These are phyloP conservation scores for Boletales sp. DNA, from an alignment of 768 basidiomycete genomes.

Conservation along the genomic window DNA sequence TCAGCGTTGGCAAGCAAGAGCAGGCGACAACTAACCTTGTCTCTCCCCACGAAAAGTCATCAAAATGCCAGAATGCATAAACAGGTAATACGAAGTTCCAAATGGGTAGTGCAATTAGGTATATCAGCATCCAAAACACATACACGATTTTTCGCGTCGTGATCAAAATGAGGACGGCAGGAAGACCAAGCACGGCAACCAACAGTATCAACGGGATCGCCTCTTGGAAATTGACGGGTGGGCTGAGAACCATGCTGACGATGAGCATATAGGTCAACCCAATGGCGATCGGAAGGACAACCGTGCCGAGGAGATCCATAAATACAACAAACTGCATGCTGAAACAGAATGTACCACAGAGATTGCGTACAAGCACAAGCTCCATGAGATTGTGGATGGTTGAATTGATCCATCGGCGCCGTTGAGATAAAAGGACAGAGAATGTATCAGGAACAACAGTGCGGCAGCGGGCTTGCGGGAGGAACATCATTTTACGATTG, in stretches of 20 bases:
- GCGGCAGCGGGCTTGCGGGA: slow-evolving; percentile 91
- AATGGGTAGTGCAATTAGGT: slow-evolving; percentile 86
- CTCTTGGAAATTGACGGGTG: slow-evolving; percentile 83
- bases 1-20: slow-evolving; percentile 8
- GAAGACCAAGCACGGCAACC: slow-evolving; percentile 87
- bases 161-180: slow-evolving; percentile 87
- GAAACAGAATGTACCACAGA: slow-evolving; percentile 99
- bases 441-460: slow-evolving; percentile 98
- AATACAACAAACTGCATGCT: slow-evolving; percentile 99
- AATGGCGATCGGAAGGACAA: slow-evolving; percentile 94
- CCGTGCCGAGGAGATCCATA: slow-evolving; percentile 91
- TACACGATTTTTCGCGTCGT: slow-evolving; percentile 95
- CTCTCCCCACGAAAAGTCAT: slow-evolving; percentile 99
- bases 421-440: slow-evolving; percentile 87
- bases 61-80: slow-evolving; percentile 99
- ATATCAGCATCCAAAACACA: slow-evolving; percentile 97
- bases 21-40: slow-evolving; percentile 62
- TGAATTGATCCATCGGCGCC: slow-evolving; percentile 98
- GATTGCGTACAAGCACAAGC: slow-evolving; percentile 91
- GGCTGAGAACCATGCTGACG: slow-evolving; percentile 71
- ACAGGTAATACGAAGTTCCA: slow-evolving; percentile 96
- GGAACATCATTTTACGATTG: slow-evolving; percentile 98
- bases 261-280: slow-evolving; percentile 85
- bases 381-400: slow-evolving; percentile 99
- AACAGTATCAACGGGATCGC: slow-evolving; percentile 93